Evolutionary conservation across 1,284 basidiomycete genomes (phyloP).

Genomic region (Ganoderma lingzhi): DNA sequence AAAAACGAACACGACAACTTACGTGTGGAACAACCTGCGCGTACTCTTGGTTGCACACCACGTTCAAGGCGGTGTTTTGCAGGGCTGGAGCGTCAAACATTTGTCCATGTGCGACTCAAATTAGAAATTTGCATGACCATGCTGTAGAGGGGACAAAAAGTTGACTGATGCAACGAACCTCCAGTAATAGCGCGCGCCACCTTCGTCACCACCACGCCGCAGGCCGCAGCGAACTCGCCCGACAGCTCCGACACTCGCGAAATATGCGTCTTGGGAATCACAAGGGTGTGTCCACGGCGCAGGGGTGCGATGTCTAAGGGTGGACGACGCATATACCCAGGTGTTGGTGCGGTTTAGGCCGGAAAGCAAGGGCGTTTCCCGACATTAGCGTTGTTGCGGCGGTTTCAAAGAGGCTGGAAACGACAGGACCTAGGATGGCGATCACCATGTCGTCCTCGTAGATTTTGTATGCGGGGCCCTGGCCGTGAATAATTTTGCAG

Average conservation of each 20-base stretch:
- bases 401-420: constrained; percentile 16
- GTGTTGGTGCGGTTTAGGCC: not conserved
- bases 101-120: not conserved
- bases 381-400: constrained; percentile 1
- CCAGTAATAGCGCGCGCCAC: constrained; percentile 68
- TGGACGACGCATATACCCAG: not conserved
- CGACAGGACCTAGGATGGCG: constrained; percentile 73
- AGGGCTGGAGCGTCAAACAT: constrained; percentile 50
- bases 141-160: too few species aligned
- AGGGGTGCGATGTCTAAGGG: constrained; percentile 73
- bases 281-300: constrained; percentile 70
- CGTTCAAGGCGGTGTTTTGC: constrained; percentile 71
- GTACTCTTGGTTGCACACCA: constrained; percentile 85
- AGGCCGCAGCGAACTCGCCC: constrained; percentile 62
- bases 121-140: not conserved
- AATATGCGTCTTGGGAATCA: constrained; percentile 72
- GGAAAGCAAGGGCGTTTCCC: not conserved
- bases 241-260: constrained; percentile 71
- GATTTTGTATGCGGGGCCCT: constrained; percentile 56
- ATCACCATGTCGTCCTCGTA: constrained; percentile 74
- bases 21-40: constrained; percentile 85
- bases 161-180: constrained; percentile 48
- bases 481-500: constrained; percentile 65
- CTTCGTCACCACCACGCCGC: constrained; percentile 65
- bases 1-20: constrained; percentile 35